Base-by-base conservation (phyloP, 139 green algal genomes). In the Chlamydomonas asymmetrica region DNA sequence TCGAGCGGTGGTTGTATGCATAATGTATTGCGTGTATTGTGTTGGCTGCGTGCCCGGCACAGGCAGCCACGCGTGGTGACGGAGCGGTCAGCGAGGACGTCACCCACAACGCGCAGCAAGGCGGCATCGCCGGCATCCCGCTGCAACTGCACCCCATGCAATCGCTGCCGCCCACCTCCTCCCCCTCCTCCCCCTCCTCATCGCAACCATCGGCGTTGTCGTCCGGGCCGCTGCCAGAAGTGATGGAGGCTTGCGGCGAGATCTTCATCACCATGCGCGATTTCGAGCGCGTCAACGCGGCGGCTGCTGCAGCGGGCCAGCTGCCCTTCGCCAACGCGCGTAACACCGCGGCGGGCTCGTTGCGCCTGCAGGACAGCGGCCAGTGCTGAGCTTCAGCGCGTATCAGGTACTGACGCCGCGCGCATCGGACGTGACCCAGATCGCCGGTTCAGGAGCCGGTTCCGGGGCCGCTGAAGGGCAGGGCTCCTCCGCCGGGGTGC, bases 201-300 rank as follows among this genome's bases (percentile, higher is more conserved):
- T 5, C 6, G n/a, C n/a, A n/a, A n/a, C n/a, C 50, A 9, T 5
- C 67, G 5, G 5, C 37, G 7, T 5, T 49, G 8, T 2, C 49
- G 9, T 22, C 48, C 0, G 35, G 37, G 20, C 13, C 50, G 1
- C 25, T 16, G 3, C 70, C 54, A 10, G 4, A 41, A 0, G 49
- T 49, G 60, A n/a, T 91, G 41, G 82, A 89, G 63, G 84, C 90
- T 2, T 52, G 87, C 4, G 87, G 87, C 2, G 87, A 91, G 72
- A 76, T 87, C 20, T 91, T 77, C 80, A 80, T 91, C 45, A 71
- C 60, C 0, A 49, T 59, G 1, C 61, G 48, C 0, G 84, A 86
- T 73, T 84, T 89, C 32, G 67, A 70, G 18, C 37, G 67, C 75
- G n/a, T 90, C 25, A 88, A 88, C 59, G 23, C 27, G n/a, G 63